Conservation (phyloP, 2,329 filamentous ascomycete species). For the Helminthosporium solani region DNA sequence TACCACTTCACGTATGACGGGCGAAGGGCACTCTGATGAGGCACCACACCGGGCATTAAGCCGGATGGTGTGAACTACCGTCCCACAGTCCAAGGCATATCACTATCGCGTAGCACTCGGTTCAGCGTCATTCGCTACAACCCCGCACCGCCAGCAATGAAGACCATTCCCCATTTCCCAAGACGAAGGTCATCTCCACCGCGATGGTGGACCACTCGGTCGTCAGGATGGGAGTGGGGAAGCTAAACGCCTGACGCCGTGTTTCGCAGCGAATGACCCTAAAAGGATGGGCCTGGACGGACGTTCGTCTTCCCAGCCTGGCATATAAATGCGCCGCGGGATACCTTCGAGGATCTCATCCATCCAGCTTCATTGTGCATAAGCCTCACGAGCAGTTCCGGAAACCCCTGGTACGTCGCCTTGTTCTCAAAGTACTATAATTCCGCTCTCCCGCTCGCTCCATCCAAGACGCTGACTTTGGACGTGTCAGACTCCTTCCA, state of each 20-base stretch:
- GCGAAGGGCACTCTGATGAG: no score
- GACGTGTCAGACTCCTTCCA: conserved; percentile 31
- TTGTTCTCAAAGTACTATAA: conserved; percentile 28
- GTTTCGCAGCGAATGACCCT: conserved; percentile 23
- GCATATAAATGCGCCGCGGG: conserved; percentile 32
- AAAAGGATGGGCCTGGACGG: conserved; percentile 12
- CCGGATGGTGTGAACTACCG: not conserved
- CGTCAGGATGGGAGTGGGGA: conserved; percentile 38
- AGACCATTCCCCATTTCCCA: conserved; percentile 37
- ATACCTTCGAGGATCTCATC: conserved; percentile 21
- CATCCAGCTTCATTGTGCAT: conserved; percentile 18
- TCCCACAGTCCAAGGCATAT: conserved; percentile 12
- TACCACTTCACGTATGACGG: no score
- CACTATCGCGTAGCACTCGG: conserved; percentile 20
- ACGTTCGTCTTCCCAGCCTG: conserved; percentile 16
- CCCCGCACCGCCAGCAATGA: conserved; percentile 37
- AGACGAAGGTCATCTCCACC: conserved; percentile 33
- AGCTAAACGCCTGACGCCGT: conserved; percentile 21
- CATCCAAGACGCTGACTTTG: conserved; percentile 25
- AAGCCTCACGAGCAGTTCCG: conserved; percentile 6
- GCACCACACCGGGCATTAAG: not conserved
- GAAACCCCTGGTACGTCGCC: conserved; percentile 20
- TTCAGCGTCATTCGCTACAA: conserved; percentile 36
- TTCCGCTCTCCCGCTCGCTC: conserved; percentile 17
- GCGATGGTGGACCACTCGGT: conserved; percentile 16